These are phyloP conservation scores for Conticribra guillardii DNA, from an alignment of 108 stramenopile genomes.

Conservation along the genomic window DNA sequence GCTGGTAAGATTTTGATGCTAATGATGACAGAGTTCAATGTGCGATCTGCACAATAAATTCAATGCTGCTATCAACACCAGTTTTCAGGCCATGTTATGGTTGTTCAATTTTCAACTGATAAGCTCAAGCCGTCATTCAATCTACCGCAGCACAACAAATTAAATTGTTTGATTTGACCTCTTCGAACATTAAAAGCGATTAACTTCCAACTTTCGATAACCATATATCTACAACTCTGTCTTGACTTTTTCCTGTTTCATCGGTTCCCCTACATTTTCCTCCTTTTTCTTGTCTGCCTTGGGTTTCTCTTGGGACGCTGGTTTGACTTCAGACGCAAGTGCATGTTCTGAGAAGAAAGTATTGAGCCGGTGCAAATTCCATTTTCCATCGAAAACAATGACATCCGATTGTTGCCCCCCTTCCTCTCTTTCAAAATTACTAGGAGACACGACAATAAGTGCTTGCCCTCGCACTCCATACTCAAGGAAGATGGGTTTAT, in stretches of 20 bases:
- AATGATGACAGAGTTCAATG: too few species aligned
- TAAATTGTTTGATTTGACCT: too few species aligned
- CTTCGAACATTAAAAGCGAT: too few species aligned
- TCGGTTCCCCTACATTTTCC: not conserved
- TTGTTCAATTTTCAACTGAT: too few species aligned
- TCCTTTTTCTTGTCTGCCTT: slow-evolving; percentile 4
- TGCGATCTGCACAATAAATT: too few species aligned
- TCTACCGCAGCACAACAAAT: too few species aligned
- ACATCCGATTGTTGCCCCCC: slow-evolving; percentile 4
- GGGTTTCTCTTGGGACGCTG: too few species aligned
- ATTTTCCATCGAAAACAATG: slow-evolving; percentile 51
- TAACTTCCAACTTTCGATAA: too few species aligned
- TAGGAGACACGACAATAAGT: slow-evolving; percentile 43
- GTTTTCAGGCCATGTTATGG: too few species aligned
- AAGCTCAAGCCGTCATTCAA: too few species aligned
- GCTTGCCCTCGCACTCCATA: slow-evolving; percentile 56
- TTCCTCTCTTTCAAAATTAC: slow-evolving; percentile 22
- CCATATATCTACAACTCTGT: slow-evolving; percentile 52
- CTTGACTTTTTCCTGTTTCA: slow-evolving; percentile 35
- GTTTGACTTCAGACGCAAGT: slow-evolving; percentile 39
- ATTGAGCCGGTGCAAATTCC: slow-evolving; percentile 50
- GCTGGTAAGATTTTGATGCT: too few species aligned
- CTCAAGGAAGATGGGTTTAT: slow-evolving; percentile 47
- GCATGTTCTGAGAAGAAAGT: slow-evolving; percentile 62
- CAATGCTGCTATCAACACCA: too few species aligned